phyloP scores from a whole-genome alignment of 305 asterid genomes.

The Solanum hybrid region DNA sequence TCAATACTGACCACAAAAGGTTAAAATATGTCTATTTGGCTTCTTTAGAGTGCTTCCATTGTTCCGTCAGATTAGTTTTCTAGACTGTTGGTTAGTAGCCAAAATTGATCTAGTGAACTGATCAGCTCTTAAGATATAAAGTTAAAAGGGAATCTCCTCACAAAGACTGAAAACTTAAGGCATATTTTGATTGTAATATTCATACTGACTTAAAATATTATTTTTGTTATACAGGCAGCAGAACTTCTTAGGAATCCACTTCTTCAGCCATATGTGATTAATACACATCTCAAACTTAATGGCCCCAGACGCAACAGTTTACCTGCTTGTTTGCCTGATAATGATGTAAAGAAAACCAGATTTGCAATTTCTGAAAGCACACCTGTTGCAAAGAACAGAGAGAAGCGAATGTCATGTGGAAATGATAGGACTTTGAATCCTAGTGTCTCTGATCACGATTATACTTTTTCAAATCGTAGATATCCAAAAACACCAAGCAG shows the following conservation, averaged over 20 bases:
- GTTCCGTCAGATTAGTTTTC: neutral
- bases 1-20: neutral
- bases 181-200: neutral
- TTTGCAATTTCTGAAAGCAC: constrained; percentile 46
- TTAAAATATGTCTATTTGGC: neutral
- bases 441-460: constrained; percentile 66
- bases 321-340: constrained; percentile 40
- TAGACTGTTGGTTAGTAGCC: neutral
- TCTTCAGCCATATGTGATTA: constrained; percentile 74
- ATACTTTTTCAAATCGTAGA: constrained; percentile 35
- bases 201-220: neutral
- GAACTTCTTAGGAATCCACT: constrained; percentile 84
- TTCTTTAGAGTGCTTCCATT: neutral
- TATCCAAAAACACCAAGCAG: constrained; percentile 22
- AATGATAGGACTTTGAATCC: constrained; percentile 88
- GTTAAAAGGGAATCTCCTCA: neutral
- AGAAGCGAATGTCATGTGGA: constrained; percentile 44
- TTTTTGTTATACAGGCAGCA: constrained; percentile 52
- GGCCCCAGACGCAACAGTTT: constrained; percentile 65
- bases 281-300: constrained; percentile 73
- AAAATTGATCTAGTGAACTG: neutral
- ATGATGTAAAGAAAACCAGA: constrained; percentile 38
- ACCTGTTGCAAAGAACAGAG: constrained; percentile 28
- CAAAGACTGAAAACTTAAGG: neutral
- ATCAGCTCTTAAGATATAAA: neutral